phyloP scores from a whole-genome alignment of 176 grass and related monocot species.

The Thalia dealbata region DNA sequence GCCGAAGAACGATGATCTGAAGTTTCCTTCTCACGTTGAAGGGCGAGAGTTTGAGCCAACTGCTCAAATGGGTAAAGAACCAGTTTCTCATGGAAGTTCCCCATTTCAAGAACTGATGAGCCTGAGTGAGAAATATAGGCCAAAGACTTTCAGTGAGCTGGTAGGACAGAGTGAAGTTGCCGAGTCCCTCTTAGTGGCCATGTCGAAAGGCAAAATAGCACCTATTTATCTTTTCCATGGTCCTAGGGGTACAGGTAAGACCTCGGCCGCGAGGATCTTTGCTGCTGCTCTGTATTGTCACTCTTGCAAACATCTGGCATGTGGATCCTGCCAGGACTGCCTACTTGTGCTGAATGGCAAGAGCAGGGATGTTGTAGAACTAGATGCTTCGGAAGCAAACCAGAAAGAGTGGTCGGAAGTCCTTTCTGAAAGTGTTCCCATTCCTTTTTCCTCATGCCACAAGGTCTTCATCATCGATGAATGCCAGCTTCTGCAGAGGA shows the following conservation, averaged over 20 bases:
- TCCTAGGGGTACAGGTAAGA: constrained; percentile 63
- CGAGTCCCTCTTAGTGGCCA: constrained; percentile 45
- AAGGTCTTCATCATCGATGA: constrained; percentile 79
- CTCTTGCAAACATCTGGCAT: constrained; percentile 40
- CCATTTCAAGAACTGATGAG: constrained; percentile 38
- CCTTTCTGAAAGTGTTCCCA: constrained; percentile 50
- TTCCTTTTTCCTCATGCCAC: constrained; percentile 44
- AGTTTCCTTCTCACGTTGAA: constrained; percentile 11
- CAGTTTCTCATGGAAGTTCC: constrained; percentile 23
- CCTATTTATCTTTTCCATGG: constrained; percentile 83
- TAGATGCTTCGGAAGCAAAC: constrained; percentile 76
- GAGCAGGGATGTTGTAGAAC: constrained; percentile 41
- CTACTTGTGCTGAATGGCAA: constrained; percentile 47
- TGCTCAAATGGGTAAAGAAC: constrained; percentile 12
- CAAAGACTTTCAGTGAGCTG: constrained; percentile 52
- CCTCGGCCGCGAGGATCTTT: constrained; percentile 57
- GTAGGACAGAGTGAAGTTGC: constrained; percentile 54
- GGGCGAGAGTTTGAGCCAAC: neutral
- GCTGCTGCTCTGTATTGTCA: constrained; percentile 64
- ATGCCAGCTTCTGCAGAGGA: constrained; percentile 64
- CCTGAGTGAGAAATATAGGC: constrained; percentile 62
- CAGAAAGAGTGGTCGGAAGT: constrained; percentile 38
- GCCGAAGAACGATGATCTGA: constrained; percentile 22
- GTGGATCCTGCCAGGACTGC: constrained; percentile 62
- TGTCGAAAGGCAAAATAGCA: constrained; percentile 42